Percentiles rank a stretch among this genome's conserved stretches.
Evolutionary conservation across 2,329 filamentous ascomycete genomes (phyloP).

Genomic region (Podosphaera aphanis): DNA sequence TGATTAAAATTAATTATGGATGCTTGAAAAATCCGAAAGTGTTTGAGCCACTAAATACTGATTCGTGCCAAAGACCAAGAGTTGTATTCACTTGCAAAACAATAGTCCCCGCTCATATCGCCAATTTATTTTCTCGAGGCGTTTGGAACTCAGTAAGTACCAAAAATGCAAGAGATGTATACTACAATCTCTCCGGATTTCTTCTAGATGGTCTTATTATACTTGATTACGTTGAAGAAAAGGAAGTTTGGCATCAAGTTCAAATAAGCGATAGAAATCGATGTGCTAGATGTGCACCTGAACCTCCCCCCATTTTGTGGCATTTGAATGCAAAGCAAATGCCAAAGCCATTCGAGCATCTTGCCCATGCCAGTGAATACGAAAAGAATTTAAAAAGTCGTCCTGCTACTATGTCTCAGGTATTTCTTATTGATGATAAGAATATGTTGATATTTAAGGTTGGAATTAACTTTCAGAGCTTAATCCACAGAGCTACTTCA

Average conservation of each 20-base stretch:
- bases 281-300: conserved; percentile 17
- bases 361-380: conserved; percentile 23
- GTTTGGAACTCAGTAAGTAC: conserved; percentile 2
- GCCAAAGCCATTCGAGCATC: conserved; percentile 24
- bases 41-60: neutral
- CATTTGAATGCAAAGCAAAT: conserved; percentile 15
- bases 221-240: conserved; percentile 1
- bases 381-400: conserved; percentile 26
- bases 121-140: neutral
- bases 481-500: conserved; percentile 20
- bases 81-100: conserved; percentile 3
- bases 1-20: neutral
- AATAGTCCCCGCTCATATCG: neutral
- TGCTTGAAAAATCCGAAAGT: neutral
- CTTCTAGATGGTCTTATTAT: conserved; percentile 3
- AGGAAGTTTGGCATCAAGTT: conserved; percentile 1
- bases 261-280: conserved; percentile 1
- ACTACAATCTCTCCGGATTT: conserved; percentile 3
- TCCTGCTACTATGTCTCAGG: conserved; percentile 20
- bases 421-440: conserved; percentile 14
- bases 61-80: neutral
- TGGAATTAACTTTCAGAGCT: conserved; percentile 19
- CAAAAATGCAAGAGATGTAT: conserved; percentile 2
- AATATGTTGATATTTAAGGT: conserved; percentile 19
- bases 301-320: conserved; percentile 19